phyloP scores from a whole-genome alignment of 2,329 filamentous ascomycete genomes.

The Fusarium sp. region DNA sequence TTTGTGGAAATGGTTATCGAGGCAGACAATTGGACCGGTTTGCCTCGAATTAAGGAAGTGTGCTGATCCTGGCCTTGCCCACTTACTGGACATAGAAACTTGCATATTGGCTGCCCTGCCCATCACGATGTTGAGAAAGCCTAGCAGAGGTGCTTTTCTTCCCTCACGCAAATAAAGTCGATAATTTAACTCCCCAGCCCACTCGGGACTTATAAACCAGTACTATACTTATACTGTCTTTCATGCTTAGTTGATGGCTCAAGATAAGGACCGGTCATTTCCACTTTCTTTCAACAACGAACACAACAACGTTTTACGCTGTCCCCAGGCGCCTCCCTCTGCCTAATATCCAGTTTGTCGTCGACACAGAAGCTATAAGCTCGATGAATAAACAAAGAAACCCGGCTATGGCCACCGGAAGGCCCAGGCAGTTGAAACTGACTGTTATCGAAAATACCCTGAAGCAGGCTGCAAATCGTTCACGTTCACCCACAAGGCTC shows the following conservation, averaged over 20 bases:
- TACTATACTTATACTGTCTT: neutral
- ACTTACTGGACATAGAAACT: conserved; percentile 21
- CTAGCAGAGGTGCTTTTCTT: conserved; percentile 12
- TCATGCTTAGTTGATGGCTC: conserved; percentile 6
- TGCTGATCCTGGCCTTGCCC: conserved; percentile 8
- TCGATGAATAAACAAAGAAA: conserved; percentile 28
- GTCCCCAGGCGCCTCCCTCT: conserved; percentile 7
- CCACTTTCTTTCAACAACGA: neutral
- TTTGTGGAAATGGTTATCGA: conserved; percentile 6
- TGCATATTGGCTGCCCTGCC: conserved; percentile 31
- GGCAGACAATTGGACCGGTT: conserved; percentile 19
- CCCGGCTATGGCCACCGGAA: conserved; percentile 13
- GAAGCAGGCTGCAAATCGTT: conserved; percentile 26
- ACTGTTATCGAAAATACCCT: conserved; percentile 21
- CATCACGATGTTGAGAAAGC: conserved; percentile 17
- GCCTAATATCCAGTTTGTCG: conserved; percentile 22
- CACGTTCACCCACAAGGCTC: conserved; percentile 28
- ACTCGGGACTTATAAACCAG: conserved; percentile 5
- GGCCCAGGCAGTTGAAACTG: conserved; percentile 18
- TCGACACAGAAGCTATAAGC: conserved; percentile 6
- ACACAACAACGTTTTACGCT: neutral
- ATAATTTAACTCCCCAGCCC: neutral
- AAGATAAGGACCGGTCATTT: neutral
- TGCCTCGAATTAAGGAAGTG: conserved; percentile 26
- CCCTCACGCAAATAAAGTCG: neutral